Percentiles rank a stretch among this genome's conserved stretches.
phyloP scores from a whole-genome alignment of 75 land plant species.

The Picea glauca region DNA sequence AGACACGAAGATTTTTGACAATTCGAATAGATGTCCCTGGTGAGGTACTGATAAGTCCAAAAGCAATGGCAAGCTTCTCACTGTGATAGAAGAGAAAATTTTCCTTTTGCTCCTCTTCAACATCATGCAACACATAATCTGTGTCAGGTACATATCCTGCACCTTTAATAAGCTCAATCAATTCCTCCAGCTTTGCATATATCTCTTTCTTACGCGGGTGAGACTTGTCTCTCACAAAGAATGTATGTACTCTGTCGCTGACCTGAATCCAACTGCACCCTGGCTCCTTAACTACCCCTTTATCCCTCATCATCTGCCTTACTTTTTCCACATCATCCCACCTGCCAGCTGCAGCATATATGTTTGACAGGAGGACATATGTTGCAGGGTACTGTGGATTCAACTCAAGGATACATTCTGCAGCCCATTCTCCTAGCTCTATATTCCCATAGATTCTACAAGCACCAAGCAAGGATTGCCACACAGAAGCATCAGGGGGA shows the following conservation, averaged over 20 bases:
- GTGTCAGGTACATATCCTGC: background rate
- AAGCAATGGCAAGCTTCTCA: background rate
- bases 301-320: conserved; percentile 6
- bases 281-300: conserved; percentile 5
- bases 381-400: conserved; percentile 4
- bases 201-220: background rate
- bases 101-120: background rate
- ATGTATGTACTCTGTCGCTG: conserved; percentile 6
- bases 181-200: background rate
- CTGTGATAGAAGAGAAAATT: background rate
- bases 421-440: conserved; percentile 8
- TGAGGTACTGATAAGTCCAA: background rate
- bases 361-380: conserved; percentile 12
- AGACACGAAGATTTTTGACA: too few species aligned
- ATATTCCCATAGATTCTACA: conserved; percentile 13
- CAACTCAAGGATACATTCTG: background rate
- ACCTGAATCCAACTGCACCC: conserved; percentile 16
- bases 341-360: conserved; percentile 1
- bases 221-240: conserved; percentile 1
- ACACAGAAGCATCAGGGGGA: conserved; percentile 6
- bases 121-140: background rate
- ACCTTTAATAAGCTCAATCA: background rate
- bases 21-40: too few species aligned
- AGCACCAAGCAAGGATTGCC: conserved; percentile 26
- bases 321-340: conserved; percentile 3